These are phyloP conservation scores for Colletotrichum sp. DNA, from an alignment of 2,329 filamentous ascomycete species.

Conservation along the genomic window DNA sequence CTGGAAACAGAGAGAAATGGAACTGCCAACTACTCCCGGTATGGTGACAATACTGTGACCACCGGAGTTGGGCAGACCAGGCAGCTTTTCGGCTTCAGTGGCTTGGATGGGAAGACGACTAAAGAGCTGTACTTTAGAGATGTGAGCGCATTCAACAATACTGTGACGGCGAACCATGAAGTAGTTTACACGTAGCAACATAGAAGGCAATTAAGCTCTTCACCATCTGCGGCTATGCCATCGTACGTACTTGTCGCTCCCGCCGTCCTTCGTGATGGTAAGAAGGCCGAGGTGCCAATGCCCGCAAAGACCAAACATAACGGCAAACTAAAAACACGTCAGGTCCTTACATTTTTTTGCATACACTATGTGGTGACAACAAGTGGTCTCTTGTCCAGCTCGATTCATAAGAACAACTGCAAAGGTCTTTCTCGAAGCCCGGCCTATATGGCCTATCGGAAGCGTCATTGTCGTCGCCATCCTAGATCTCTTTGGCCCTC, in stretches of 20 bases:
- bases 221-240: neutral
- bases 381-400: no score
- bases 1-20: conserved; percentile 61
- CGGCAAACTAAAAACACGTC: no score
- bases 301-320: neutral
- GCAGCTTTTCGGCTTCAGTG: conserved; percentile 60
- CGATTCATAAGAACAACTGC: no score
- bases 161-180: neutral
- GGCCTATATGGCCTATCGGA: neutral
- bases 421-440: no score
- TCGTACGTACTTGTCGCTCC: neutral
- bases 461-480: neutral
- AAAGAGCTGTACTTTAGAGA: conserved; percentile 60
- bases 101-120: conserved; percentile 35
- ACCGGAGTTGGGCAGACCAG: conserved; percentile 59
- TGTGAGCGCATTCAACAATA: conserved; percentile 59
- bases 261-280: neutral
- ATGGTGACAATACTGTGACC: conserved; percentile 46
- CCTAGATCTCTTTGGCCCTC: neutral
- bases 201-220: neutral
- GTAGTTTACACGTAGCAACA: neutral
- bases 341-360: no score
- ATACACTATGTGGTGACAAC: no score
- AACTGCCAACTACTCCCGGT: conserved; percentile 57
- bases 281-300: neutral